Percentiles rank a stretch among this genome's conserved stretches.
Evolutionary conservation across 441 rosid species (phyloP).

Genomic region (Corymbia calophylla): DNA sequence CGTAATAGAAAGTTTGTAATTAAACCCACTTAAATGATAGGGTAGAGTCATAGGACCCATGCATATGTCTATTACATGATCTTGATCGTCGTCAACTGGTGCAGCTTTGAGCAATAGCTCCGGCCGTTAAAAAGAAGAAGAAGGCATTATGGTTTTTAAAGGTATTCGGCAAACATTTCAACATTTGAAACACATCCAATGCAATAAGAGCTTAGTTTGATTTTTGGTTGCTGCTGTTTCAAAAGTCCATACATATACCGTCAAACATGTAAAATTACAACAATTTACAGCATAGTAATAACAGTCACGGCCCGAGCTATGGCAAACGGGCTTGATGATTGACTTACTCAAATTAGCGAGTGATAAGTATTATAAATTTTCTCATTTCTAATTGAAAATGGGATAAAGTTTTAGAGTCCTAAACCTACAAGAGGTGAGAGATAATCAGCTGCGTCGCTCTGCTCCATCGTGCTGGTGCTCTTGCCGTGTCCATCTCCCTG

Average conservation of each 20-base stretch:
- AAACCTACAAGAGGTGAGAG: not conserved
- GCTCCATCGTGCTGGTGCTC: not conserved
- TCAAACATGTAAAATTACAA: not conserved
- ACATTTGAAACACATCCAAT: not conserved
- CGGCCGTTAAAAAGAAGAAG: not conserved
- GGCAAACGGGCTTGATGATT: not conserved
- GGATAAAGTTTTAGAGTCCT: not conserved
- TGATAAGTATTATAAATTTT: not conserved
- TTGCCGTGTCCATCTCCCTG: not conserved
- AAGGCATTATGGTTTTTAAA: not conserved
- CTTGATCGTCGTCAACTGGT: not conserved
- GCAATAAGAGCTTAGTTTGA: not conserved
- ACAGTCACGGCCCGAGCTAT: not conserved
- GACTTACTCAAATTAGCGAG: not conserved
- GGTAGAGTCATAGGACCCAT: not conserved
- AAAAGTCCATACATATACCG: not conserved
- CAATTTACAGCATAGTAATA: not conserved
- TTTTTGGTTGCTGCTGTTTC: rapidly evolving
- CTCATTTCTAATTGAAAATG: rapidly evolving
- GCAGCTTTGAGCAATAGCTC: not conserved
- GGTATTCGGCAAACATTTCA: not conserved
- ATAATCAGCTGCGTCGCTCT: not conserved
- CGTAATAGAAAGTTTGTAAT: not conserved
- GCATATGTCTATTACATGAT: not conserved
- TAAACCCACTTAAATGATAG: not conserved